A percentile compares a stretch with the other conserved stretches of the same genome.
Evolutionary conservation across 176 grass and related monocot genomes (phyloP).

Genomic region (Thalia dealbata): DNA sequence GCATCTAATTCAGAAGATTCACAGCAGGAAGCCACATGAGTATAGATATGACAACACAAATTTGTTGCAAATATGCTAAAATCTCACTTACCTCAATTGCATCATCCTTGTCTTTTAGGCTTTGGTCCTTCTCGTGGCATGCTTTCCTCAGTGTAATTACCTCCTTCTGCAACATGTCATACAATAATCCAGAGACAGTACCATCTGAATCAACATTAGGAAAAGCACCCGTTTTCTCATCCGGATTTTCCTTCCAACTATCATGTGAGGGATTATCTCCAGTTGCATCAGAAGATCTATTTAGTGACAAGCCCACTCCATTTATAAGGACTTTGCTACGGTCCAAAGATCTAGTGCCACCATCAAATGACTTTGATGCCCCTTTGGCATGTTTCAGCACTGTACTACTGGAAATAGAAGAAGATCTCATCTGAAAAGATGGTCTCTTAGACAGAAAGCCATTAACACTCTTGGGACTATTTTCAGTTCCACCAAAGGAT

Average conservation of each 20-base stretch:
- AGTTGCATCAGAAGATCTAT: slow-evolving; percentile 71
- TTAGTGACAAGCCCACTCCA: slow-evolving; percentile 51
- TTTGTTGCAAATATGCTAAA: slow-evolving; percentile 1
- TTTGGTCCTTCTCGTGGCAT: slow-evolving; percentile 87
- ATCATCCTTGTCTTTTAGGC: slow-evolving; percentile 94
- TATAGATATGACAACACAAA: slow-evolving; percentile 4
- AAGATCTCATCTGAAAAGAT: slow-evolving; percentile 92
- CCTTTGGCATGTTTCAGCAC: slow-evolving; percentile 93
- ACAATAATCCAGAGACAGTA: slow-evolving; percentile 75
- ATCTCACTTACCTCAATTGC: slow-evolving; percentile 56
- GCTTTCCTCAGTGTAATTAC: slow-evolving; percentile 83
- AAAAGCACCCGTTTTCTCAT: slow-evolving; percentile 42
- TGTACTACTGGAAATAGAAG: slow-evolving; percentile 70
- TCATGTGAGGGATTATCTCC: slow-evolving; percentile 42
- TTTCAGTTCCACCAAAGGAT: slow-evolving; percentile 85
- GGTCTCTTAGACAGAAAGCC: slow-evolving; percentile 70
- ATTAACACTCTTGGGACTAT: slow-evolving; percentile 60
- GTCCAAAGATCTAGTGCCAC: slow-evolving; percentile 81
- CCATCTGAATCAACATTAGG: slow-evolving; percentile 48
- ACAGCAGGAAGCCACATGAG: slow-evolving; percentile 9
- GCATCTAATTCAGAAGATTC: slow-evolving; percentile 36
- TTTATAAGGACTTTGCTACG: slow-evolving; percentile 58
- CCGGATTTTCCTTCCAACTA: slow-evolving; percentile 53
- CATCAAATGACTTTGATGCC: slow-evolving; percentile 98
- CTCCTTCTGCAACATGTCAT: slow-evolving; percentile 97